Evolutionary conservation across 2,329 filamentous ascomycete genomes (phyloP).

Genomic region (Alternaria sp.): DNA sequence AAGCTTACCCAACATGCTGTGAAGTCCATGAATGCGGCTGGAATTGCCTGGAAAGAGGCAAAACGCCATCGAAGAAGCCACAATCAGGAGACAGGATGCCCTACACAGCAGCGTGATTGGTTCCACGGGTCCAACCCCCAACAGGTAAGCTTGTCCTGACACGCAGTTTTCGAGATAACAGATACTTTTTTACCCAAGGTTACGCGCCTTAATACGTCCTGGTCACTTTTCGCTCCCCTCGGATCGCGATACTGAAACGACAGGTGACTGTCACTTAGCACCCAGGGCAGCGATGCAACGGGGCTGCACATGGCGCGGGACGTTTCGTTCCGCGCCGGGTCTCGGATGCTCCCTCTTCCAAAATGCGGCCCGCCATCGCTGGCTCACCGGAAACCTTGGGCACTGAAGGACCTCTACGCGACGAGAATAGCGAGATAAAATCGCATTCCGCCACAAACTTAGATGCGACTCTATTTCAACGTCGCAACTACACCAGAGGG

Average conservation of each 20-base stretch:
- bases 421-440: background rate
- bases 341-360: background rate
- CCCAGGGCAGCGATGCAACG: background rate
- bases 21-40: background rate
- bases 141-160: background rate
- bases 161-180: background rate
- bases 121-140: background rate
- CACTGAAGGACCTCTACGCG: background rate
- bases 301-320: background rate
- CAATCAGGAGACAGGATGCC: background rate
- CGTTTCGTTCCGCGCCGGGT: background rate
- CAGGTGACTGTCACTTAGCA: background rate
- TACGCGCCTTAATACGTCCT: background rate
- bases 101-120: background rate
- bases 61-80: background rate
- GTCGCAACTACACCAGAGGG: background rate
- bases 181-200: background rate
- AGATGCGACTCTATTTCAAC: background rate
- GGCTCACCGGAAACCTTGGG: background rate
- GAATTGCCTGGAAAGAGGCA: background rate
- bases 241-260: background rate
- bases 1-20: too few species aligned
- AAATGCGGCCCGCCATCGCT: background rate
- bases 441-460: background rate
- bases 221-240: background rate